Evolutionary conservation across 2,329 filamentous ascomycete genomes (phyloP), one percentile per base, ranked within the genome.

Genomic region (Macrophomina tecta): DNA sequence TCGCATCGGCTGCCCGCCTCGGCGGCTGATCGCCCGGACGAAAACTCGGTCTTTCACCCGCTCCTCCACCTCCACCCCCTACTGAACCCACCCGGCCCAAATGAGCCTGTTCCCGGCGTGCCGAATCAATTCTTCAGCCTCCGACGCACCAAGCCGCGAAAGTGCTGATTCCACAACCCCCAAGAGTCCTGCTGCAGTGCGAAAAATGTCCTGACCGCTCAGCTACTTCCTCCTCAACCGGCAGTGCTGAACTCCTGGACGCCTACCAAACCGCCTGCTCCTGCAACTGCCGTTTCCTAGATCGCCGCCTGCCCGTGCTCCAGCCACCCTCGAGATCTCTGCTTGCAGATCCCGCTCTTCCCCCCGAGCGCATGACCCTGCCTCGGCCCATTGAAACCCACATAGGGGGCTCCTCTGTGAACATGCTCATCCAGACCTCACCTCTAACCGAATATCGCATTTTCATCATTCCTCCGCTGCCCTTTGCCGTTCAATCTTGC

Each of bases 321-420:
- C 18, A 12, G 12, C 45, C 58, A 62, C 42, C 58, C 58, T 62
- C 45, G 45, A 34, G 58, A 62, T 62, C 58, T 49, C 30, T 49
- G 56, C 23, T 14, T 38, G 58, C 49, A 36, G 58, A 62, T 62
- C 58, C 58, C 58, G 58, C 58, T 18, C 45, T 62, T 61, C 58
- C 58, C 58, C 58, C 58, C 56, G 56, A 45, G 38, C 23, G 23
- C 18, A 23, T 9, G 7, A 30, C 9, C 48, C 48, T 51, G n/a
- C 9, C 34, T 51, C 48, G 9, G 52, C n/a, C 28, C 16, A 40
- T 32, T 45, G 49, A 34, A 53, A n/a, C 30, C 49, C 49, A 16
- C 49, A 34, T 51, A 53, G 30, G 28, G 28, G 28, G 23, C 23
- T 23, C 23, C 30, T 18, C 30, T 14, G 12, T 53, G n/a, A 36